Evolutionary conservation across 495 filamentous ascomycete species (phyloP).

Genomic region (Penicillium soppii): DNA sequence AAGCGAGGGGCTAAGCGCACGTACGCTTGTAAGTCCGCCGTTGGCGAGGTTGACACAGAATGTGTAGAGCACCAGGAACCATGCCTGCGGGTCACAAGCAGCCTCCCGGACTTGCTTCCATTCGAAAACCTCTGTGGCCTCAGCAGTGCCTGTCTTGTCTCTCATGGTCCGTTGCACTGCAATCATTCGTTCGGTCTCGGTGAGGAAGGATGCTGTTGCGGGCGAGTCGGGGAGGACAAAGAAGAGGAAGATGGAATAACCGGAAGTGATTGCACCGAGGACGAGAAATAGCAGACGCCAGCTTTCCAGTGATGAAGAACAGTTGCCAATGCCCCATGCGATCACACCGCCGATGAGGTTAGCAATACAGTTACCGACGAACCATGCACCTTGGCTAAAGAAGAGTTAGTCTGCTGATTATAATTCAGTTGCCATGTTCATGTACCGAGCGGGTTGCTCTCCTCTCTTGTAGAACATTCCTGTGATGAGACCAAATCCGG

Average conservation of each 20-base stretch:
- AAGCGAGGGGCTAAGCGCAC: background rate
- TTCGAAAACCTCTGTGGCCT: constrained; percentile 46
- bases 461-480: constrained; percentile 54
- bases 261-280: constrained; percentile 38
- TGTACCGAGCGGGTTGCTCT: constrained; percentile 52
- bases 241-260: constrained; percentile 37
- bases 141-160: constrained; percentile 44
- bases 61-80: constrained; percentile 12
- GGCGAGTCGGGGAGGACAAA: constrained; percentile 52
- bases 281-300: constrained; percentile 48
- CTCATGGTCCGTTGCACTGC: constrained; percentile 46
- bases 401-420: no score
- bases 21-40: constrained; percentile 28
- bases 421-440: no score
- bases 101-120: constrained; percentile 46
- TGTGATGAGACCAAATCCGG: constrained; percentile 49
- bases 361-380: constrained; percentile 36
- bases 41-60: constrained; percentile 21
- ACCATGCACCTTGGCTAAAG: constrained; percentile 45
- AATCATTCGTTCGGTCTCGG: constrained; percentile 32
- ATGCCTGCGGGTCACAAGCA: constrained; percentile 39
- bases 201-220: constrained; percentile 44
- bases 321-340: constrained; percentile 55
- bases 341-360: constrained; percentile 55
- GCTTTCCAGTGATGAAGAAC: constrained; percentile 33